Evolutionary conservation across 2,329 filamentous ascomycete species (phyloP).

Genomic region (Hypoxylon sp.): DNA sequence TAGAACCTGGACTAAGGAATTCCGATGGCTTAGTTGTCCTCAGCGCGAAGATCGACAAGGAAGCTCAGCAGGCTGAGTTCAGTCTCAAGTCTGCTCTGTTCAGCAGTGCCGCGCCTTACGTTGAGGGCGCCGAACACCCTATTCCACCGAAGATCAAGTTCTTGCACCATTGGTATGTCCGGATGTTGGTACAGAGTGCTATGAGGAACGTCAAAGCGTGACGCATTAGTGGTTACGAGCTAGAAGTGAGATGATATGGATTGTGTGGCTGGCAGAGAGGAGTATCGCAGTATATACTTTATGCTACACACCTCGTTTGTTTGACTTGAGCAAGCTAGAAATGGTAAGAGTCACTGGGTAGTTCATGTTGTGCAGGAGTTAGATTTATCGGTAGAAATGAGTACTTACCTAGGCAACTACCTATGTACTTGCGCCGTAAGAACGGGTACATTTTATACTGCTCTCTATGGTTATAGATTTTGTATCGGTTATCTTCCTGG

Average conservation of each 20-base stretch:
- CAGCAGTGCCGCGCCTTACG: constrained; percentile 48
- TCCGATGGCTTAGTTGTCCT: constrained; percentile 54
- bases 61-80: constrained; percentile 51
- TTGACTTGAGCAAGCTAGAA: background rate
- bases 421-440: background rate
- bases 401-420: no score
- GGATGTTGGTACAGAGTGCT: constrained; percentile 50
- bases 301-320: background rate
- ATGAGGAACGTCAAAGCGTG: constrained; percentile 49
- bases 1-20: constrained; percentile 49
- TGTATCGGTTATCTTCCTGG: background rate
- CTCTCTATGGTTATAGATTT: background rate
- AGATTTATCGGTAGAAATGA: background rate
- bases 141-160: constrained; percentile 50
- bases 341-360: background rate
- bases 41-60: constrained; percentile 52
- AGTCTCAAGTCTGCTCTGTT: constrained; percentile 53
- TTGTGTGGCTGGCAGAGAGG: background rate
- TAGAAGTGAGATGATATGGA: constrained; percentile 1
- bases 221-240: constrained; percentile 4
- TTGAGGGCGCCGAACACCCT: constrained; percentile 42
- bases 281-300: constrained; percentile 8
- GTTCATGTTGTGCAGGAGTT: background rate
- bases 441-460: background rate
- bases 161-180: constrained; percentile 53